Percentiles rank a stretch among this genome's conserved stretches.
Evolutionary conservation across 2,329 filamentous ascomycete species (phyloP).

Genomic region (Claviceps citrina): DNA sequence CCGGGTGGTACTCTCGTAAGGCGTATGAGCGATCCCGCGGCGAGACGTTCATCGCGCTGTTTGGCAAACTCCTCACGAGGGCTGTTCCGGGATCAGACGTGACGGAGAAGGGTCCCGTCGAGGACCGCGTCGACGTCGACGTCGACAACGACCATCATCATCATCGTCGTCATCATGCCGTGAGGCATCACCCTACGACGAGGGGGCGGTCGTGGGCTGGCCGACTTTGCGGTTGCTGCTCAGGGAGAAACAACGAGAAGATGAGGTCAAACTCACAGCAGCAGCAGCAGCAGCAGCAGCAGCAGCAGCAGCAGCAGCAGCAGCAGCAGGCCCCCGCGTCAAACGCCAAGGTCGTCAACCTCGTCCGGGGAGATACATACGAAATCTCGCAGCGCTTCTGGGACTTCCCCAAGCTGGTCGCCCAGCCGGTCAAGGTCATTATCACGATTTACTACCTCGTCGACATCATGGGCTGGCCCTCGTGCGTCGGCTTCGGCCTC

Average conservation of each 20-base stretch:
- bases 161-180: no score
- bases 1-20: conserved; percentile 67
- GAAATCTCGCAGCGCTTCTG: conserved; percentile 74
- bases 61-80: conserved; percentile 23
- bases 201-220: conserved; percentile 8
- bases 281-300: conserved; percentile 28
- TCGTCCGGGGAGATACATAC: conserved; percentile 71
- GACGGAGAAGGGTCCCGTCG: conserved; percentile 19
- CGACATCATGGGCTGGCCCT: conserved; percentile 65
- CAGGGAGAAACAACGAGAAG: conserved; percentile 10
- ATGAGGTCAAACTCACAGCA: conserved; percentile 14
- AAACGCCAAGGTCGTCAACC: conserved; percentile 79
- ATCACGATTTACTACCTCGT: conserved; percentile 50
- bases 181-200: background rate
- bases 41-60: conserved; percentile 35
- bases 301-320: conserved; percentile 27
- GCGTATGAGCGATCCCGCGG: conserved; percentile 72
- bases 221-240: no score
- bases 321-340: conserved; percentile 44
- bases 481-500: conserved; percentile 56
- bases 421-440: conserved; percentile 61
- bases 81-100: conserved; percentile 23
- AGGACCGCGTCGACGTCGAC: conserved; percentile 6
- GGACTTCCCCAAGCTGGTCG: conserved; percentile 66
- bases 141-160: no score